phyloP scores from a whole-genome alignment of 129 eudicot genomes.

The Lonicera japonica region DNA sequence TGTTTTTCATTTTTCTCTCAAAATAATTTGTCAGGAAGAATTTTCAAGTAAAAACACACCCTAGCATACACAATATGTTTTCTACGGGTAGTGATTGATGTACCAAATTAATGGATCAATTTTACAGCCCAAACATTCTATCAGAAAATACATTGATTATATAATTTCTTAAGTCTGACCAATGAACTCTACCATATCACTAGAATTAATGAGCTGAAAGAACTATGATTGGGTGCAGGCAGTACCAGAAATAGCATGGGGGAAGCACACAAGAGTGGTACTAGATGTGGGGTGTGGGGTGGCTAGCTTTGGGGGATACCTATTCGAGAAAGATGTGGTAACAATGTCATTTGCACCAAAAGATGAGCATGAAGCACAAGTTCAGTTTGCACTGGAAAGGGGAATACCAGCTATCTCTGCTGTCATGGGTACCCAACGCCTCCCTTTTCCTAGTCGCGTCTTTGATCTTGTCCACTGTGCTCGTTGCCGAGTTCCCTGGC shows the following conservation, averaged over 20 bases:
- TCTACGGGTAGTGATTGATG: too few relatives aligned
- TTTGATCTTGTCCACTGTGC: constrained; percentile 81
- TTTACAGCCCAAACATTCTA: too few relatives aligned
- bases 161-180: too few relatives aligned
- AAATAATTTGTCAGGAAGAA: too few relatives aligned
- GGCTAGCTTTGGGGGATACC: constrained; percentile 85
- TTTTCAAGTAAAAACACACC: too few relatives aligned
- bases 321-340: constrained; percentile 65
- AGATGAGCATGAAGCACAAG: constrained; percentile 82
- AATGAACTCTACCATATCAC: too few relatives aligned
- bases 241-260: constrained; percentile 81
- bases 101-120: too few relatives aligned
- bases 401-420: constrained; percentile 92
- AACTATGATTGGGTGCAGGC: constrained; percentile 35
- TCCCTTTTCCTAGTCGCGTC: constrained; percentile 70
- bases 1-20: too few relatives aligned
- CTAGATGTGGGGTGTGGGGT: constrained; percentile 86
- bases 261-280: constrained; percentile 67
- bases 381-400: constrained; percentile 84
- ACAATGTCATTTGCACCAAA: constrained; percentile 82
- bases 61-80: too few relatives aligned
- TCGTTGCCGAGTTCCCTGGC: constrained; percentile 90
- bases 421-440: constrained; percentile 72
- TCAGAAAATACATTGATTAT: too few relatives aligned
- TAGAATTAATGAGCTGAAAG: too few relatives aligned